These are phyloP conservation scores for Verticillium zaregamsianum DNA, from an alignment of 2,329 filamentous ascomycete species.

Conservation along the genomic window DNA sequence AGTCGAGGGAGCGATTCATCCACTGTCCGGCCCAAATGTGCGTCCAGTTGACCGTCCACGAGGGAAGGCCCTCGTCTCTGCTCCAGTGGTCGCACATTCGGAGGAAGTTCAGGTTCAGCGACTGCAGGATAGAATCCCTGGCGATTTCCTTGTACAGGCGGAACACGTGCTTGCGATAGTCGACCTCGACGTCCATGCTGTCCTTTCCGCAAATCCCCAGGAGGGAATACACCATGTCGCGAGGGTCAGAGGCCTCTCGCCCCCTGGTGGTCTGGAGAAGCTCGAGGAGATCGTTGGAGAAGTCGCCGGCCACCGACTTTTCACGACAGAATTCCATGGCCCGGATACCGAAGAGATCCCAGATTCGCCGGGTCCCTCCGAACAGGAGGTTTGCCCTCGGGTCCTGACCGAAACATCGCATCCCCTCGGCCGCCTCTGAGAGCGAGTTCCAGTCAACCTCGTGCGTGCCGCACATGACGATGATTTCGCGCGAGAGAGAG, in stretches of 20 bases:
- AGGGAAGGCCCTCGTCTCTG: not conserved
- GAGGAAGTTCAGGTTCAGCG: not conserved
- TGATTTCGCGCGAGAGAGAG: conserved; percentile 6
- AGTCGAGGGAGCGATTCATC: not conserved
- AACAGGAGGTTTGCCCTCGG: not conserved
- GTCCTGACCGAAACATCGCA: not conserved
- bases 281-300: not conserved
- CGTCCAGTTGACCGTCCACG: not conserved
- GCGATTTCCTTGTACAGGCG: not conserved
- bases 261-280: not conserved
- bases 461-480: not conserved
- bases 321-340: not conserved
- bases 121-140: not conserved
- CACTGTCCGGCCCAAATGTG: not conserved
- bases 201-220: not conserved
- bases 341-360: not conserved
- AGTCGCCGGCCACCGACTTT: not conserved
- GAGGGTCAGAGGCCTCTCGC: not conserved
- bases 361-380: not conserved
- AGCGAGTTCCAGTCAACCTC: not conserved
- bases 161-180: not conserved
- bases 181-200: not conserved
- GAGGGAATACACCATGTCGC: not conserved
- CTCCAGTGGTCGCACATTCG: not conserved
- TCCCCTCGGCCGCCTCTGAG: not conserved